Evolutionary conservation across 371 early-diverging fungal species (phyloP), one percentile per base, ranked within the genome.

Genomic region (Rhizopus sp.): DNA sequence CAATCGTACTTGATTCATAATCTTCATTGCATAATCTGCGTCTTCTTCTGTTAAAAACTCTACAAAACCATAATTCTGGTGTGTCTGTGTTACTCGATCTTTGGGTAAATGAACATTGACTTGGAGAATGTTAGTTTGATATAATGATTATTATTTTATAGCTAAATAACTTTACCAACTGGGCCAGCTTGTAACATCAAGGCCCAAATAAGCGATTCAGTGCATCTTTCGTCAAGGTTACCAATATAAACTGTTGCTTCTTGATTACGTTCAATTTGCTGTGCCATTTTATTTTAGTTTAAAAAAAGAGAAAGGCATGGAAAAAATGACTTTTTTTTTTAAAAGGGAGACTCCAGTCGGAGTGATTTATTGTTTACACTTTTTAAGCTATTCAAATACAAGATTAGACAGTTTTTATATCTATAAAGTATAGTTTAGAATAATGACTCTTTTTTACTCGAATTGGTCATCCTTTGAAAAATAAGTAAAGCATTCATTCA

Each of bases 171-270:
- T 70, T 63, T 82, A 89, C 92, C 93, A 32, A 98, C 95, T 32
- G 97, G 98, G 0, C 98, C 99, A 6, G 94, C 98, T 73, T 99
- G 99, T 46, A 96, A 86, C 93, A 98, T 94, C 62, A 99, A 84
- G 68, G 98, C 99, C 96, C 97, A 99, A 31, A 99, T 72, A 42
- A 98, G 72, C 10, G 92, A 84, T 60, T 97, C 98, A 0, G 94
- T 89, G 48, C 93, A 93, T 39, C 95, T 84, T 61, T 97, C 98
- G 66, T 98, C 98, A 50, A 99, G 83, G 69, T 98, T 97, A 52
- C 98, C 99, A 61, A 97, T 89, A 68, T 97, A 99, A 49, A 97
- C 88, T 31, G 98, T 95, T n/a, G 95, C 95, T 62, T 95, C 96
- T 69, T 94, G 93, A 72, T 94, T 94, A 54, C 94, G 84, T 68